Conservation (phyloP, 352 stramenopile species). For the Blastocystis sp. region DNA sequence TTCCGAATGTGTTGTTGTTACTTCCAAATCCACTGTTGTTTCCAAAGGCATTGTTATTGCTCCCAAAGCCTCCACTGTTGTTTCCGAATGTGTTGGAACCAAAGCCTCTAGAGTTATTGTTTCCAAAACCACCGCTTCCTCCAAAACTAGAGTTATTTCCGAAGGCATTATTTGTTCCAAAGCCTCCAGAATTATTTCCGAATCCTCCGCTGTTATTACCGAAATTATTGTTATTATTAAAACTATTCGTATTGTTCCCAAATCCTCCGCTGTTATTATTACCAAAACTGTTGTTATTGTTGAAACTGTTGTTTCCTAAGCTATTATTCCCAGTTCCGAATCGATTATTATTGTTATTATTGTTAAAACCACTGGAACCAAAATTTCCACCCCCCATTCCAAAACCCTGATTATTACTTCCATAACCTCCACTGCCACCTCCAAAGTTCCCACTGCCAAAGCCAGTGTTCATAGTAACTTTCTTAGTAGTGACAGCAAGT, state of each 20-base stretch:
- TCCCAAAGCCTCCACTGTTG: not conserved
- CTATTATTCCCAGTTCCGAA: not conserved
- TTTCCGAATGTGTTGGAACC: not conserved
- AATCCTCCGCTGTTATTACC: not conserved
- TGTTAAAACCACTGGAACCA: not conserved
- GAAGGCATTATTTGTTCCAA: slow-evolving; percentile 8
- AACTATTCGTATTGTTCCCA: not conserved
- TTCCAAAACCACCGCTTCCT: not conserved
- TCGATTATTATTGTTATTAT: not conserved
- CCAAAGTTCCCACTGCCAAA: not conserved
- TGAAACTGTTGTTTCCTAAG: not conserved
- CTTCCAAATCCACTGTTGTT: slow-evolving; percentile 34
- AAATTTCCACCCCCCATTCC: not conserved
- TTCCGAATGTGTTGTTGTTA: not conserved
- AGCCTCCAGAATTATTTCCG: not conserved
- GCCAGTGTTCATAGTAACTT: not conserved
- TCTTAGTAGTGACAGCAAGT: not conserved
- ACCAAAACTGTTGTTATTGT: not conserved
- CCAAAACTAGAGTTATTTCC: not conserved
- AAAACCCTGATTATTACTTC: not conserved
- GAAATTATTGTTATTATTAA: not conserved
- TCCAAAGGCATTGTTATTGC: not conserved
- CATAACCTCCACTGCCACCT: not conserved
- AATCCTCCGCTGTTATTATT: not conserved
- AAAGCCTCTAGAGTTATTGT: not conserved